Evolutionary conservation across 176 grass and related monocot genomes (phyloP), one percentile per base, ranked within the genome.

Genomic region (Cenchrus fungigraminus): DNA sequence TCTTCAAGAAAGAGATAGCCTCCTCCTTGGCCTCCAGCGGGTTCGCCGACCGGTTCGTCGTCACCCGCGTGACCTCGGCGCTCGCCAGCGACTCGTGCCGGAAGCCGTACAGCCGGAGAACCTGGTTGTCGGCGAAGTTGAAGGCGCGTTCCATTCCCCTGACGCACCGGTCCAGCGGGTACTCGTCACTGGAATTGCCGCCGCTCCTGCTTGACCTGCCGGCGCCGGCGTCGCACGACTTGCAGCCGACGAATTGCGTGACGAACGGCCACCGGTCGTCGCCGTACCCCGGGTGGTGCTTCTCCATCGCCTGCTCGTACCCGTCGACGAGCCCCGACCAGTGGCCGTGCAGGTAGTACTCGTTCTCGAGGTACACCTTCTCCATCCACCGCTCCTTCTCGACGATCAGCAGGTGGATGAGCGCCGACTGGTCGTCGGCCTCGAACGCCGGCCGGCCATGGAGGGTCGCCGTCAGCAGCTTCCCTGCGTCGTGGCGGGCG

Each of bases 111-210:
- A 91, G 72, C 80, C 65, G 37, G 46, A 94, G 90, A 16, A 97
- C 81, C 87, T 97, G 94, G 79, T 97, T 90, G 71, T 96, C 94
- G 2, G 88, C 94, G 50, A 96, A 96, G 80, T 96, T 96, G 85
- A 96, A 91, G 9, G 94, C 91, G 63, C 94, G 85, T 58, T 97
- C 94, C 87, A 91, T 97, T 14, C 78, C 83, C 17, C 29, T 68
- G 68, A 87, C 68, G 83, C 91, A 97, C 63, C 70, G 79, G 6
- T 87, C 89, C 65, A 40, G 17, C 13, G 93, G 76, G 83, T 95
- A 84, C 82, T 89, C 81, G 1, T 91, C 88, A 16, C 58, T 31
- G 46, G 6, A 8, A 14, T 81, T 80, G 19, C 79, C 79, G 12
- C 69, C 87, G 47, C 82, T 7, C 0, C 12, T 12, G 4, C 68